Base-by-base conservation (phyloP, 1,139 yeast genomes). In the Zygosaccharomyces sapae region DNA sequence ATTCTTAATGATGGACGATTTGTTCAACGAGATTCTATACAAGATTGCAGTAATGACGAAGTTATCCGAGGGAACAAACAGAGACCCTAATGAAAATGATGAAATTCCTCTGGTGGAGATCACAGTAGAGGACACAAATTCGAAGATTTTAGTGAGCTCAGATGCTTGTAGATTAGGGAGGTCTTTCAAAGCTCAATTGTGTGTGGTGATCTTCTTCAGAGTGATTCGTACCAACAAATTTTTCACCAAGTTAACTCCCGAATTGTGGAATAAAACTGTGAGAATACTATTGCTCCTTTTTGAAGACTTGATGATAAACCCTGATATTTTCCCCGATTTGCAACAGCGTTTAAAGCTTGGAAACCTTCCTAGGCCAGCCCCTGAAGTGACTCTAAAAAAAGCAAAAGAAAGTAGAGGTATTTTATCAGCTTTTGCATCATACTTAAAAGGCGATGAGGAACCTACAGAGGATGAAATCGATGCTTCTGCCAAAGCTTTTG, bases 381-480 rank as follows among this genome's bases (percentile, higher is more conserved):
- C 96, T 0, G 80, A 80, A 33, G 78, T 78, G 55, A 74, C 80
- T 4, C 76, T 87, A 36, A 79, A 79, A 48, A 77, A 86, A 55
- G 69, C 79, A 0, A 80, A 80, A 48, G 74, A 79, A 22, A 76
- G 74, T 19, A 85, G 81, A 57, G 95, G 97, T 1, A 64, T 94
- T 20, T 78, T 94, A 49, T 86, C 96, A 1, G 86, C 97, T 0
- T 83, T 94, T 57, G 89, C 97, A 0, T 88, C 96, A 0, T 90
- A 89, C 60, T 76, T 94, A 66, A 86, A 94, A 55, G 94, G 97
- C 12, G 97, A 89, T 57, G 95, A 86, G 5, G 97, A 90, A 63
- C 98, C 98, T 3, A 79, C 94, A 1, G 95, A 86, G 49, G 95
- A 86, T 57, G 97, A 90, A 59, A 83, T 94, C 43, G 96, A 89